Base-by-base conservation (phyloP, 495 filamentous ascomycete genomes). In the Cenococcum geophilum region DNA sequence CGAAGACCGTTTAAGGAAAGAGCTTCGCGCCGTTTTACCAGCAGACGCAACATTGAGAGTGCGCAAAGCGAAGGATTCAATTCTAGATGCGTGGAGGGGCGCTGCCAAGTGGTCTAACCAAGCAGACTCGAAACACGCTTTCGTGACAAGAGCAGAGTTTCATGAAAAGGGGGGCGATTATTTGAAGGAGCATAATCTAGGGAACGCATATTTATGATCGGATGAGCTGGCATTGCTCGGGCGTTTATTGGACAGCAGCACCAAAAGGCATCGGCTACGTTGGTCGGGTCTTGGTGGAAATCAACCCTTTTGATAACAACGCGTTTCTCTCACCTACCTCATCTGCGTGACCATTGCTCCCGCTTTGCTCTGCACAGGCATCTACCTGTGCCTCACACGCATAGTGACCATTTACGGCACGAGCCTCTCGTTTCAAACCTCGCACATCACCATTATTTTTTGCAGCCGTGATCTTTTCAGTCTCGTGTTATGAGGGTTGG, bases 1-100 rank as follows among this genome's bases (percentile, higher is more conserved):
- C 65, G 90, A 96, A 57, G 88, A 95, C 57, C 78, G 93, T 22
- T 75, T 98, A 62, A 76, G 79, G 36, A 80, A 77, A 34, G 92
- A 92, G 27, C 74, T 97, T 49, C 79, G 79, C 18, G 82, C 85
- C 12, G 80, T 87, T 37, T 71, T 97, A 61, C 90, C 91, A 1
- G 75, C 84, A 5, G 87, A 84, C n/a, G 71, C 80, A 14, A 73
- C 77, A 23, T 69, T 97, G 35, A 69, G 66, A 12, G 82, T 95
- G 23, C 79, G 92, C 25, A 80, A 80, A 32, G 93, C 93, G 0
- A 71, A 74, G 16, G 84, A 96, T 69, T 81, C 88, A 0, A 71
- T 91, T 10, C 76, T 93, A 20, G 93, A 97, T 78, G 88, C 92
- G 0, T 97, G 92, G 92, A 88, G 81, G 70, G 92, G 92, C 22